These are phyloP conservation scores for Microbotryum intermedium DNA, from an alignment of 1,284 basidiomycete species.

Conservation along the genomic window DNA sequence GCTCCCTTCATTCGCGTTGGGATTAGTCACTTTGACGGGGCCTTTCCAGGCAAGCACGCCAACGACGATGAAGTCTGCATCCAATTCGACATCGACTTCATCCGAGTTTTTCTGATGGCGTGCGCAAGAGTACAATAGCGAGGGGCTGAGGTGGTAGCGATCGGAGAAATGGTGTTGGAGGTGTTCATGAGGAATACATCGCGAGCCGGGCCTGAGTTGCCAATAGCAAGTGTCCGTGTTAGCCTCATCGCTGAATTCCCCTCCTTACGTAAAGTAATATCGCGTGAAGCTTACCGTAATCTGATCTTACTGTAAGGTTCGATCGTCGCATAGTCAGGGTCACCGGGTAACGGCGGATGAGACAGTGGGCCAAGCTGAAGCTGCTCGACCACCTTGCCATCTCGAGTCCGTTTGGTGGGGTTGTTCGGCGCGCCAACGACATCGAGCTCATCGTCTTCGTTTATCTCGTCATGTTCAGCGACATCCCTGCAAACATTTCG, in stretches of 20 bases:
- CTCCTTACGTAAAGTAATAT: no score
- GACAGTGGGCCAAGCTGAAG: slow-evolving; percentile 65
- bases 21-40: slow-evolving; percentile 51
- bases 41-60: slow-evolving; percentile 80
- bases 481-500: background rate
- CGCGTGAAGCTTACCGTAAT: slow-evolving; percentile 49
- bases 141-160: slow-evolving; percentile 78
- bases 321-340: slow-evolving; percentile 61
- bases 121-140: slow-evolving; percentile 74
- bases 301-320: slow-evolving; percentile 84
- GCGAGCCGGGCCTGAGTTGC: slow-evolving; percentile 48
- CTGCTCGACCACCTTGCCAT: slow-evolving; percentile 62
- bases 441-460: slow-evolving; percentile 23
- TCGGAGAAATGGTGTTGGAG: slow-evolving; percentile 74
- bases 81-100: slow-evolving; percentile 80
- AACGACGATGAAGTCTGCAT: slow-evolving; percentile 83
- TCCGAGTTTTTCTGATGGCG: slow-evolving; percentile 55
- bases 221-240: background rate
- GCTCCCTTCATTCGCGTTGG: slow-evolving; percentile 13
- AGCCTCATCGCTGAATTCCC: no score
- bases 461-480: background rate
- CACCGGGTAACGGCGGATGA: slow-evolving; percentile 53
- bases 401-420: slow-evolving; percentile 50
- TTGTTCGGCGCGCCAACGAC: slow-evolving; percentile 8
- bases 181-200: slow-evolving; percentile 61